These are phyloP conservation scores for Stereocaulon alpinum DNA, from an alignment of 495 filamentous ascomycete genomes.

Conservation along the genomic window DNA sequence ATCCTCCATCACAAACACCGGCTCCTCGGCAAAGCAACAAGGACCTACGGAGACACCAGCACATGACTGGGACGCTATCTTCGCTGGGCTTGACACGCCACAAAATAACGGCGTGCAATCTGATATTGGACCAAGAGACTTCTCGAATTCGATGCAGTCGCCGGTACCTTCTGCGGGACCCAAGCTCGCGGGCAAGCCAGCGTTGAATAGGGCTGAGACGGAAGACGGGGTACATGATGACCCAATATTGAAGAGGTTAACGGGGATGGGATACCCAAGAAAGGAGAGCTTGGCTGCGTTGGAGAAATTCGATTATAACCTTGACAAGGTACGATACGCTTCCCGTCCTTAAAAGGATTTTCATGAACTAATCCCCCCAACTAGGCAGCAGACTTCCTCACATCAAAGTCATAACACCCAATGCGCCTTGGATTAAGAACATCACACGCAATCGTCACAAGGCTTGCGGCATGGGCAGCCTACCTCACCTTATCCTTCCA, in stretches of 20 bases:
- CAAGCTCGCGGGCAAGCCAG: conserved; percentile 28
- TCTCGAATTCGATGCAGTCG: conserved; percentile 1
- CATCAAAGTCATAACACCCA: conserved; percentile 7
- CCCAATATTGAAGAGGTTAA: conserved; percentile 81
- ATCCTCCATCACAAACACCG: conserved; percentile 27
- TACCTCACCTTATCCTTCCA: background rate
- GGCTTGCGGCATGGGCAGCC: background rate
- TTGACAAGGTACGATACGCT: conserved; percentile 69
- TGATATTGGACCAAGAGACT: background rate
- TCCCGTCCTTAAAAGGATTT: background rate
- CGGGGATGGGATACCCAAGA: conserved; percentile 80
- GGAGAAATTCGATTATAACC: conserved; percentile 91
- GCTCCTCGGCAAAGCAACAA: conserved; percentile 24
- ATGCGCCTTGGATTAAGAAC: background rate
- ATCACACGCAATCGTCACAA: background rate
- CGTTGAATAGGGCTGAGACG: conserved; percentile 57
- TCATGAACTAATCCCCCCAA: background rate
- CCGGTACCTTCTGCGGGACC: conserved; percentile 14
- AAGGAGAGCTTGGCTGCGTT: conserved; percentile 70
- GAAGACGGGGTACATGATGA: conserved; percentile 76
- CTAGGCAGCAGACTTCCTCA: conserved; percentile 35
- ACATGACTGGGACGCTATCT: conserved; percentile 94
- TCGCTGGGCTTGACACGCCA: conserved; percentile 61
- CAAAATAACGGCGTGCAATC: conserved; percentile 17
- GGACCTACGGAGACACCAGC: conserved; percentile 22